Evolutionary conservation across 495 filamentous ascomycete genomes (phyloP), one percentile per base, ranked within the genome.

Genomic region (Penicillium atrosanguineum): DNA sequence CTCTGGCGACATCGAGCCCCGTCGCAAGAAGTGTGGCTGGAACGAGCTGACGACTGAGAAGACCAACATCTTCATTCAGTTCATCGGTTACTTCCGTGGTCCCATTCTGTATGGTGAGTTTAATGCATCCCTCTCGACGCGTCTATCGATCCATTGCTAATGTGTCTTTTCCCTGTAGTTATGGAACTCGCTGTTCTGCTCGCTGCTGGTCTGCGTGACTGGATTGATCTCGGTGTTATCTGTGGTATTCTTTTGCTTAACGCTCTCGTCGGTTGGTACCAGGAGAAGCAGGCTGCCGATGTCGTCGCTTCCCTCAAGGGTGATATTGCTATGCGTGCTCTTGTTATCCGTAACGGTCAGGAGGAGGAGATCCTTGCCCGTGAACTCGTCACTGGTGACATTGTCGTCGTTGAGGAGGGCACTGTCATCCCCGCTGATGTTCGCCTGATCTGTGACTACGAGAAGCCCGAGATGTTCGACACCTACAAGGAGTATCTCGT

Each of bases 191-290:
- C 88, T 77, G 87, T 89, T 59, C 69, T 90, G 23, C 72, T 92
- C 56, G 86, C 88, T 66, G 86, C 87, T 64, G 88, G 87, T 81
- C 83, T 91, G 55, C 81, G 81, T 65, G 87, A 89, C 74, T 91
- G 87, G 86, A 85, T 91, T 57, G 88, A 91, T 80, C 82, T 90
- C 52, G 88, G 88, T 80, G 87, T 91, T 66, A 91, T 91, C 71
- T 85, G 87, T 63, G 88, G 84, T 79, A 92, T 92, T 71, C 75
- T 92, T 31, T 61, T 86, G 61, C 84, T 92, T 52, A 92, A 92
- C 75, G 88, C 88, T 52, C 65, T 78, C 48, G 88, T 90, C 67
- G 88, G 88, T 75, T 92, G 87, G 82, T 92, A 91, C 70, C 88
- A 92, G 69, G 88, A 92, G 70, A 91, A 90, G 74, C 87, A 90